Percentiles rank a stretch among this genome's conserved stretches.
Conservation (phyloP, 164 flowering plant species). For the Malania oleifera region DNA sequence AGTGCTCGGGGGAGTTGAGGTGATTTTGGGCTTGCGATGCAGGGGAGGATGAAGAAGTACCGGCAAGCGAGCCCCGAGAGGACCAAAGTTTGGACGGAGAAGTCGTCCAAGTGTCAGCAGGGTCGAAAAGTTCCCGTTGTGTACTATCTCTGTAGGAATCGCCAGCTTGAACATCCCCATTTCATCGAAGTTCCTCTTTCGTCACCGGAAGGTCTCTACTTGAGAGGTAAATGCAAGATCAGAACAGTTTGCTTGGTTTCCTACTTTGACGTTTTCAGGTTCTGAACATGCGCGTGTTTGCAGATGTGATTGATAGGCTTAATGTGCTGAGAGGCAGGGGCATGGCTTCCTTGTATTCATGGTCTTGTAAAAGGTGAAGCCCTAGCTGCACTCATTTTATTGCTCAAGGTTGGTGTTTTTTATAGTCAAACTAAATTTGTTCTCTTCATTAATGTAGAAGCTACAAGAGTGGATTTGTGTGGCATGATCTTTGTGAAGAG, state of each 20-base stretch:
- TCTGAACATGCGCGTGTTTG: constrained; percentile 11
- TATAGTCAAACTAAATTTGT: not conserved
- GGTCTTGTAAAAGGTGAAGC: constrained; percentile 93
- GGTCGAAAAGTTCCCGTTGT: constrained; percentile 71
- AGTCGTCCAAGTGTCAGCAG: constrained; percentile 64
- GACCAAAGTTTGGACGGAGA: constrained; percentile 71
- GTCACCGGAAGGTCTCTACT: constrained; percentile 70
- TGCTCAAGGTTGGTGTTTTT: not conserved
- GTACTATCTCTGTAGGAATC: constrained; percentile 78
- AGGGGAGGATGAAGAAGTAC: constrained; percentile 61
- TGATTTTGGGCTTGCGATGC: constrained; percentile 38
- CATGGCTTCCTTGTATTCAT: constrained; percentile 83
- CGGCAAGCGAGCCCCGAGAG: constrained; percentile 81
- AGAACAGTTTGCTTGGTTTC: not conserved
- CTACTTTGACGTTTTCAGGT: constrained; percentile 1
- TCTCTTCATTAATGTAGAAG: constrained; percentile 43
- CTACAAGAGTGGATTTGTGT: constrained; percentile 92
- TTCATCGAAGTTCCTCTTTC: constrained; percentile 85
- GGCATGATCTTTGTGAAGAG: constrained; percentile 90
- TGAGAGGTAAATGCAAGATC: constrained; percentile 58
- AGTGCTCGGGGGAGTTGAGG: not conserved
- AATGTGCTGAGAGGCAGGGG: constrained; percentile 84
- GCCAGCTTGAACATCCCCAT: constrained; percentile 96
- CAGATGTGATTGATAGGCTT: constrained; percentile 83
- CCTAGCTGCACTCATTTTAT: not conserved